Conservation (phyloP, 2,329 filamentous ascomycete species). For the Nothomitra cinnamomea region DNA sequence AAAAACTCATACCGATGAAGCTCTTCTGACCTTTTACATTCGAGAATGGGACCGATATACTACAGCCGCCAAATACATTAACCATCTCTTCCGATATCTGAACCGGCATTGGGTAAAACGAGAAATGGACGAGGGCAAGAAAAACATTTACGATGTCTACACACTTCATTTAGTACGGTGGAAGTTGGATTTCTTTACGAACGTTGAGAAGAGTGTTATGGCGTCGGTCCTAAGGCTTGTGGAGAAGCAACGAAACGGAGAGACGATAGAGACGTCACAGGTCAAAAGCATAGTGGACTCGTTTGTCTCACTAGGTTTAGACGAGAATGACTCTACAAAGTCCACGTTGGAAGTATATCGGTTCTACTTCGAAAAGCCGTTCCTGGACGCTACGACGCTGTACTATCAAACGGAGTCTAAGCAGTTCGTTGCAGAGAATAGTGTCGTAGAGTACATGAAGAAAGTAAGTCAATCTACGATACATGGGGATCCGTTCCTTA, state of each 20-base stretch:
- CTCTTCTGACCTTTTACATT: constrained; percentile 83
- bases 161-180: constrained; percentile 91
- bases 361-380: constrained; percentile 81
- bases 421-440: constrained; percentile 90
- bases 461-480: constrained; percentile 43
- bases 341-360: constrained; percentile 92
- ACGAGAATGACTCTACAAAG: constrained; percentile 84
- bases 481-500: no score
- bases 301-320: constrained; percentile 81
- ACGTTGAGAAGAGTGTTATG: constrained; percentile 82
- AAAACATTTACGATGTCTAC: constrained; percentile 95
- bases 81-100: constrained; percentile 89
- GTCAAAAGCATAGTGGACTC: constrained; percentile 96
- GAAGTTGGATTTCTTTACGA: constrained; percentile 78
- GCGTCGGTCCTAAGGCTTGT: constrained; percentile 84
- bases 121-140: constrained; percentile 97
- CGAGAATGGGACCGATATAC: constrained; percentile 94
- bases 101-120: constrained; percentile 98
- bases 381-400: constrained; percentile 62
- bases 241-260: constrained; percentile 90
- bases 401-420: constrained; percentile 91
- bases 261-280: constrained; percentile 92
- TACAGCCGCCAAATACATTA: constrained; percentile 88
- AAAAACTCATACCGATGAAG: constrained; percentile 71
- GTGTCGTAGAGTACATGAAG: constrained; percentile 98